phyloP scores from a whole-genome alignment of 768 basidiomycete species.

The Nevesoporus exiguus region DNA sequence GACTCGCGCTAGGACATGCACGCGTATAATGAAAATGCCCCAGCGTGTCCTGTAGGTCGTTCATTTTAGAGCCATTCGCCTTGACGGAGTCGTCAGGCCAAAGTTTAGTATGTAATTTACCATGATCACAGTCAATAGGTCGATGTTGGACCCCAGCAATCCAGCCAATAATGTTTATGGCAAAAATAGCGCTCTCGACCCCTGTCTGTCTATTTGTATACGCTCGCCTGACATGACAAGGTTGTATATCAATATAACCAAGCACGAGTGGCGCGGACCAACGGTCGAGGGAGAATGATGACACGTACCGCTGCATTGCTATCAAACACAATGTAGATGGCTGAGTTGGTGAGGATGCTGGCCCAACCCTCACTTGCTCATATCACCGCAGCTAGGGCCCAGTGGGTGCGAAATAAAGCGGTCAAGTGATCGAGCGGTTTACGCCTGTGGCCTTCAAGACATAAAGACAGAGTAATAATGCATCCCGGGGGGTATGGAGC shows the following conservation, averaged over 20 bases:
- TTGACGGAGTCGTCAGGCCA: background rate
- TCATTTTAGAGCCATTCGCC: background rate
- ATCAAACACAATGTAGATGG: background rate
- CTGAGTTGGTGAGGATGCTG: background rate
- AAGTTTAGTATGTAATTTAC: background rate
- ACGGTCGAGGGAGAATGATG: background rate
- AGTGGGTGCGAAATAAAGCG: background rate
- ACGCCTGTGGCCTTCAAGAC: background rate
- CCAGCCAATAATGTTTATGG: background rate
- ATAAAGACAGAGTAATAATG: background rate
- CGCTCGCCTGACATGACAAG: background rate
- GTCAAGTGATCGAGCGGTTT: background rate
- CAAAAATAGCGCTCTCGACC: conserved; percentile 1
- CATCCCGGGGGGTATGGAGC: background rate
- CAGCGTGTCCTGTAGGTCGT: background rate
- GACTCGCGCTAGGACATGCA: background rate
- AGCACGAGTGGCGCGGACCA: background rate
- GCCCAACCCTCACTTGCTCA: background rate
- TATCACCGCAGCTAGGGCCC: background rate
- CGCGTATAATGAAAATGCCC: background rate
- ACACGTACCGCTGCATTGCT: background rate
- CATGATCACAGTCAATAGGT: background rate
- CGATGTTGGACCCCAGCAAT: background rate
- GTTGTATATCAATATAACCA: background rate
- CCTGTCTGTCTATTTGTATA: background rate